Evolutionary conservation across 2,329 filamentous ascomycete genomes (phyloP), one percentile per base, ranked within the genome.

Genomic region (Tolypocladium cylindrosporum): DNA sequence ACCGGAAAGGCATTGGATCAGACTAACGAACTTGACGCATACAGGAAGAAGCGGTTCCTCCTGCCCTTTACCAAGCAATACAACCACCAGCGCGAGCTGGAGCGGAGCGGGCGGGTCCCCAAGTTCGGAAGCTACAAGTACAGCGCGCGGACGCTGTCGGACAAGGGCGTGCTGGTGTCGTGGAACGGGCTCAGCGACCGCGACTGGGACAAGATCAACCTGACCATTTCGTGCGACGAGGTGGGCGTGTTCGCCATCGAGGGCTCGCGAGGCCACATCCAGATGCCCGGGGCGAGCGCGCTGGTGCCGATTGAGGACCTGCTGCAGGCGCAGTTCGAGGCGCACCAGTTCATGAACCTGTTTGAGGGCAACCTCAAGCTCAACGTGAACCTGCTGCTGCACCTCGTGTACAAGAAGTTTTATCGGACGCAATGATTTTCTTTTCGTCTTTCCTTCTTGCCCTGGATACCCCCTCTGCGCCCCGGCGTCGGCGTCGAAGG

Each of bases 51-150:
- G 73, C 85, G 89, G 56, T 97, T 97, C 79, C 81, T 97, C 58
- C 83, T 99, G 72, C 94, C 94, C 16, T 99, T 99, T 72, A 97
- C 93, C 31, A 96, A 96, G 69, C 94, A 99, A 73, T 99, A 96
- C 84, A 96, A 97, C 73, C 94, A 99, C 74, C 91, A 97, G 76
- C 88, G 91, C 63, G 94, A 99, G 75, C 86, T 99, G 39, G 91
- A 97, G 69, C 88, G 91, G 59, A 88, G 89, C 9, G 94, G 94
- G 36, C 90, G 93, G 55, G 90, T 96, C 56, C 95, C 96, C 72
- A 96, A 96, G 71, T 99, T 99, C 70, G 94, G 95, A 62, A 95
- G 90, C 42, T 99, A 89, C 85, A 97, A 97, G 77, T 99, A 99
- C 77, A 93, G 89, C 57, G 92, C 91, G 4, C 88, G 91, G 55